phyloP scores from a whole-genome alignment of 345 rosid genomes.

The Lenwebbia sp. region DNA sequence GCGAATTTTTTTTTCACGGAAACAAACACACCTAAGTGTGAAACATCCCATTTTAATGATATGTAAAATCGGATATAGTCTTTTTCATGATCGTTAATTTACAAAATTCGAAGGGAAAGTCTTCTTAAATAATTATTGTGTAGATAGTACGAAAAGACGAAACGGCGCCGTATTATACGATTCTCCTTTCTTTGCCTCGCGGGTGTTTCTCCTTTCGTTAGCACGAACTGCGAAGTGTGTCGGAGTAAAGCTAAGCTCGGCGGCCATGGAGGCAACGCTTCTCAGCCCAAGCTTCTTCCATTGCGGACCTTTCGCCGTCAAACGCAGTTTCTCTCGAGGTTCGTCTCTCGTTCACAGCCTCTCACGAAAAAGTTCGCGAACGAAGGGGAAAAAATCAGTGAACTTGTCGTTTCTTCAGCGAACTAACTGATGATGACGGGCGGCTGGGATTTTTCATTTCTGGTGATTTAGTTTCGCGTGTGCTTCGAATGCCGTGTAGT shows the following conservation, averaged over 20 bases:
- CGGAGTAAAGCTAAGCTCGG: neutral
- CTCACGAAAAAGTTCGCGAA: neutral
- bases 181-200: neutral
- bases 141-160: neutral
- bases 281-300: neutral
- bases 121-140: neutral
- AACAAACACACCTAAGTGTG: neutral
- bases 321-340: neutral
- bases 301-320: neutral
- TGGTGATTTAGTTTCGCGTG: neutral
- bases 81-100: neutral
- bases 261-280: neutral
- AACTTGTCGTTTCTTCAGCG: no score
- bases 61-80: neutral
- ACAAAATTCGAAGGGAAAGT: neutral
- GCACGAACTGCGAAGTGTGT: neutral
- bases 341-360: neutral
- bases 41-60: neutral
- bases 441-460: neutral
- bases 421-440: no score
- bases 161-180: neutral
- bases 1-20: neutral
- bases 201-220: neutral
- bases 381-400: no score
- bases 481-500: neutral